phyloP scores from a whole-genome alignment of 352 stramenopile species.

The Phytophthora idaei region DNA sequence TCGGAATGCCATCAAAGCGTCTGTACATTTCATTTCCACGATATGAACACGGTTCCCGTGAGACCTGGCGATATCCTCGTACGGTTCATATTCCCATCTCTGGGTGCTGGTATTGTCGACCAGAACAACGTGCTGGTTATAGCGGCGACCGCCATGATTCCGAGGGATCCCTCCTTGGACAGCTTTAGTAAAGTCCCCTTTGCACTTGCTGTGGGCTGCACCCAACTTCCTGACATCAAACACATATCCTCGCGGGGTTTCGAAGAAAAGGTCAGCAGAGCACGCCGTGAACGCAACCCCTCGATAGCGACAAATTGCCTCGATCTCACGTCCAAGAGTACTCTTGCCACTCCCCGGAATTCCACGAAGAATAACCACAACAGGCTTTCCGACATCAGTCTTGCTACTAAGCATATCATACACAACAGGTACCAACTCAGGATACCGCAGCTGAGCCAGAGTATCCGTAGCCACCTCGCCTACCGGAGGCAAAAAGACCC shows the following conservation, averaged over 20 bases:
- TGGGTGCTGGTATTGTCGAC: slow-evolving; percentile 82
- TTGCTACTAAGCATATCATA: slow-evolving; percentile 44
- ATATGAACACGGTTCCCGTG: slow-evolving; percentile 37
- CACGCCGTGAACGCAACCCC: slow-evolving; percentile 40
- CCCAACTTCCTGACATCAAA: slow-evolving; percentile 62
- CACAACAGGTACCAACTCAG: slow-evolving; percentile 40
- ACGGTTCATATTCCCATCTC: slow-evolving; percentile 69
- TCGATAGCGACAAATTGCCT: slow-evolving; percentile 39
- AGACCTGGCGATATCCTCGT: slow-evolving; percentile 43
- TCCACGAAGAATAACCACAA: slow-evolving; percentile 69
- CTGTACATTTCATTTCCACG: slow-evolving; percentile 62
- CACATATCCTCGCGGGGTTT: slow-evolving; percentile 62
- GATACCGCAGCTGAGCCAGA: slow-evolving; percentile 34
- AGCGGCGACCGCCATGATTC: neutral
- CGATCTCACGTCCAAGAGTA: slow-evolving; percentile 51
- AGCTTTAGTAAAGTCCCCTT: slow-evolving; percentile 44
- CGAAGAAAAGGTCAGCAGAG: slow-evolving; percentile 75
- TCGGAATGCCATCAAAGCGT: slow-evolving; percentile 50
- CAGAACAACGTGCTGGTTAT: slow-evolving; percentile 47
- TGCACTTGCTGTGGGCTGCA: slow-evolving; percentile 55
- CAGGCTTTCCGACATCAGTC: slow-evolving; percentile 9
- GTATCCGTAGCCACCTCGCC: neutral
- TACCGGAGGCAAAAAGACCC: slow-evolving; percentile 29
- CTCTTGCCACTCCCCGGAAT: slow-evolving; percentile 82
- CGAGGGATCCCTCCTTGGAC: slow-evolving; percentile 21